A percentile compares a stretch with the other conserved stretches of the same genome.
phyloP scores from a whole-genome alignment of 2,329 filamentous ascomycete genomes.

The Paracoccidioides brasiliensis region DNA sequence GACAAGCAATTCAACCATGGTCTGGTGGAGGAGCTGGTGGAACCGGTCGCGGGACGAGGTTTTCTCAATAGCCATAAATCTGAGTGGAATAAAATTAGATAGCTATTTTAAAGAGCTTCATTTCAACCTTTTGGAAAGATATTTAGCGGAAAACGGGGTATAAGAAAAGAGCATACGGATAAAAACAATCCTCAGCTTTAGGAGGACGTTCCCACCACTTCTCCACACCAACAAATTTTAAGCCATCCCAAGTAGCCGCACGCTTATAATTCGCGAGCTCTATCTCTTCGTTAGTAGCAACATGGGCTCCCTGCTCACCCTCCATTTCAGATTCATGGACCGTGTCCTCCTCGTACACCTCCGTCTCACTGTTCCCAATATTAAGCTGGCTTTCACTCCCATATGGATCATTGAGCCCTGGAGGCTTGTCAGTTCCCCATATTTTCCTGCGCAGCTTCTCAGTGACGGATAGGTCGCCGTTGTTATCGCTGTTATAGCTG shows the following conservation, averaged over 20 bases:
- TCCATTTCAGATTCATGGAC: neutral
- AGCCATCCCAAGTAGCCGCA: constrained; percentile 38
- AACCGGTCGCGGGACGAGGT: constrained; percentile 24
- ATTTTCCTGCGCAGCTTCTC: constrained; percentile 36
- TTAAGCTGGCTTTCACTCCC: constrained; percentile 26
- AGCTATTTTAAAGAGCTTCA: neutral
- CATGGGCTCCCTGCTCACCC: neutral
- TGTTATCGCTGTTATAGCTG: neutral
- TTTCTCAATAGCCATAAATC: constrained; percentile 27
- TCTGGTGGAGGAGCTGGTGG: constrained; percentile 38
- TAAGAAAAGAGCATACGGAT: constrained; percentile 25
- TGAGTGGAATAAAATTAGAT: constrained; percentile 6
- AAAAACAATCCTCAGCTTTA: constrained; percentile 26
- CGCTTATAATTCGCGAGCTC: constrained; percentile 29
- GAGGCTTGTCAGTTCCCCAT: constrained; percentile 39
- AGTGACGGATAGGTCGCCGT: constrained; percentile 23
- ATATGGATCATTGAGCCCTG: constrained; percentile 38
- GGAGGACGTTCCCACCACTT: constrained; percentile 28
- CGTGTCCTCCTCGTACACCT: constrained; percentile 7
- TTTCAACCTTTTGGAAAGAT: neutral
- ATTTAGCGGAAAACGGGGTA: neutral
- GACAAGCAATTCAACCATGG: constrained; percentile 43
- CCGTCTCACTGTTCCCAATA: constrained; percentile 14
- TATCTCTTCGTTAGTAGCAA: constrained; percentile 5
- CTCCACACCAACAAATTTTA: constrained; percentile 42